Conservation (phyloP, 2,329 filamentous ascomycete species). For the Phyllosticta citrichinensis region DNA sequence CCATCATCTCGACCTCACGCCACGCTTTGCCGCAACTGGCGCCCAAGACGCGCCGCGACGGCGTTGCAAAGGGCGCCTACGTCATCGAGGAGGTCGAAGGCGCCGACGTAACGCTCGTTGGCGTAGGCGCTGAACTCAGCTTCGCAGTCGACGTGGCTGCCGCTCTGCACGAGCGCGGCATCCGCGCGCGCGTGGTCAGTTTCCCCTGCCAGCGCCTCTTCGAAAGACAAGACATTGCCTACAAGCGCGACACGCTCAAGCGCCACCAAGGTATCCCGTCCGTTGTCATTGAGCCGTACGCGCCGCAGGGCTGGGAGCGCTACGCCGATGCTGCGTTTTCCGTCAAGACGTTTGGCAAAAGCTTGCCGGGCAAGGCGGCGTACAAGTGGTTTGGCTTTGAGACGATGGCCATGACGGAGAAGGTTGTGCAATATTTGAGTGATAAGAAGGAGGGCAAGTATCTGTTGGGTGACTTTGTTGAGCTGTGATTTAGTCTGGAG, state of each 20-base stretch:
- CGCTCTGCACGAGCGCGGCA: conserved; percentile 26
- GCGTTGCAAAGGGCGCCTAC: conserved; percentile 38
- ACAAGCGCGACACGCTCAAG: conserved; percentile 38
- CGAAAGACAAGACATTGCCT: conserved; percentile 36
- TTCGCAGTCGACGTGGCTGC: conserved; percentile 36
- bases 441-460: conserved; percentile 25
- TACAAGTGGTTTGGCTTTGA: conserved; percentile 50
- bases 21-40: conserved; percentile 33
- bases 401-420: conserved; percentile 32
- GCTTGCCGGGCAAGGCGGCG: conserved; percentile 43
- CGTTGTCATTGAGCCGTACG: conserved; percentile 53
- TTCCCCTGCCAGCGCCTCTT: conserved; percentile 44
- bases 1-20: conserved; percentile 41
- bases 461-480: conserved; percentile 22
- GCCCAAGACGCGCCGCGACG: conserved; percentile 30
- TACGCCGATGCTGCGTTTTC: conserved; percentile 48
- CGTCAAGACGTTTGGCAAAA: conserved; percentile 47
- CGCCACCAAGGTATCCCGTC: conserved; percentile 34
- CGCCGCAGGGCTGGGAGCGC: conserved; percentile 49
- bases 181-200: conserved; percentile 38
- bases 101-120: conserved; percentile 41
- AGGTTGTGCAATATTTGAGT: conserved; percentile 28
- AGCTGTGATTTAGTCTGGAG: conserved; percentile 15
- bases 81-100: conserved; percentile 34
- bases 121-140: conserved; percentile 41